Percentiles rank a stretch among this genome's conserved stretches.
Conservation (phyloP, 2,329 filamentous ascomycete genomes). For the Verticillium albo-atrum region DNA sequence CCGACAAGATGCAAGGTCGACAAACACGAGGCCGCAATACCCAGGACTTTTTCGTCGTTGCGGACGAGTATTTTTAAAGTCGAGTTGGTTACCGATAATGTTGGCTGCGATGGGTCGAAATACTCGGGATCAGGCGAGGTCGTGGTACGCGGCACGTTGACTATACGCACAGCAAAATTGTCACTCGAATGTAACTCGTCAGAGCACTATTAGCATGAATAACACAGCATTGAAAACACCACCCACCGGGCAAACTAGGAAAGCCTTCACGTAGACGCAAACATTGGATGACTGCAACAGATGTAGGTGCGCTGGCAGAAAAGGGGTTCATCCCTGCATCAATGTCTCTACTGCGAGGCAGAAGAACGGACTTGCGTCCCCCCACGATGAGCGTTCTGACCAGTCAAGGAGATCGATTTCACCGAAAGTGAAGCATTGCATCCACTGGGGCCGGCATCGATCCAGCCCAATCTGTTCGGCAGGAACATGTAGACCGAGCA, state of each 20-base stretch:
- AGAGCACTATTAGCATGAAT: too few relatives aligned
- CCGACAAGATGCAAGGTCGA: not conserved
- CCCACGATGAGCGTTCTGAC: not conserved
- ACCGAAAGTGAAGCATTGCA: not conserved
- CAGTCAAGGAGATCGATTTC: not conserved
- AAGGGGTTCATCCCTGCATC: not conserved
- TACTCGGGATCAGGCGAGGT: too few relatives aligned
- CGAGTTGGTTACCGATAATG: too few relatives aligned
- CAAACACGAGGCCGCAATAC: not conserved
- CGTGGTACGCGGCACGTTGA: too few relatives aligned
- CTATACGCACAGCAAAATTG: too few relatives aligned
- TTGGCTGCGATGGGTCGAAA: too few relatives aligned
- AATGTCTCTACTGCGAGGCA: not conserved
- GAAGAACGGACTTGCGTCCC: not conserved
- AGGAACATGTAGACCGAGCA: not conserved
- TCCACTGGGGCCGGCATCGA: not conserved
- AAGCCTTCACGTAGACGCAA: not conserved
- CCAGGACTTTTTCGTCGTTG: not conserved
- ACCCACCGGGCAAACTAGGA: not conserved
- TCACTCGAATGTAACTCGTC: too few relatives aligned
- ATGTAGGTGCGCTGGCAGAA: not conserved
- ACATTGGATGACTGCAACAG: not conserved
- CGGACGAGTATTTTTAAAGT: not conserved
- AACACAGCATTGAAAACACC: not conserved
- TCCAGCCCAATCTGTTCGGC: not conserved